Evolutionary conservation across 2,329 filamentous ascomycete genomes (phyloP).

Genomic region (Paraphoma sp.): DNA sequence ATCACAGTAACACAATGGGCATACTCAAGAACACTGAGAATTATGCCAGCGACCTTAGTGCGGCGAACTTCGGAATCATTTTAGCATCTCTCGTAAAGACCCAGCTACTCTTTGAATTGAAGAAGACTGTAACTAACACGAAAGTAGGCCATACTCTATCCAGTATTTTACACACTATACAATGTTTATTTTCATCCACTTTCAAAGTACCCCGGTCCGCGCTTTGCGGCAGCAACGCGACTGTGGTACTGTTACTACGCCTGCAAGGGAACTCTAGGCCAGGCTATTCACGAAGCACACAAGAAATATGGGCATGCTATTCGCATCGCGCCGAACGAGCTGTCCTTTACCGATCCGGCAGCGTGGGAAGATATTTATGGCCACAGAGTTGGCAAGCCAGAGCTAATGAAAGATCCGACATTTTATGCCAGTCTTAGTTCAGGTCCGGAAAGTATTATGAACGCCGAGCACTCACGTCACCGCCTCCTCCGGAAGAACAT

Average conservation of each 20-base stretch:
- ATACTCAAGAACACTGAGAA: no score
- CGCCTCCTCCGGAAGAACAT: slow-evolving; percentile 43
- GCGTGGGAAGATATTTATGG: slow-evolving; percentile 51
- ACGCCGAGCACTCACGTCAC: slow-evolving; percentile 43
- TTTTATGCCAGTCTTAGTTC: slow-evolving; percentile 43
- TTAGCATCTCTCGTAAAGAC: no score
- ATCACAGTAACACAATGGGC: no score
- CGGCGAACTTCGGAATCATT: no score
- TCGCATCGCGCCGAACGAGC: slow-evolving; percentile 45
- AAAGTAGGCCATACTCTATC: no score
- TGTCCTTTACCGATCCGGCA: slow-evolving; percentile 46
- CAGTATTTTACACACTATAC: slow-evolving; percentile 23
- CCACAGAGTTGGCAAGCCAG: slow-evolving; percentile 22
- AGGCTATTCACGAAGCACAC: slow-evolving; percentile 39
- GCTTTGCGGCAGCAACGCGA: slow-evolving; percentile 31
- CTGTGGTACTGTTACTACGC: slow-evolving; percentile 27
- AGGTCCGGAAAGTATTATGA: slow-evolving; percentile 34
- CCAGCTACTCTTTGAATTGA: no score
- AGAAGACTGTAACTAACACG: no score
- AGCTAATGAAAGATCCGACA: slow-evolving; percentile 38
- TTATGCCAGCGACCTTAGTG: no score
- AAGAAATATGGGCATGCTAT: slow-evolving; percentile 48
- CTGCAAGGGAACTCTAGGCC: slow-evolving; percentile 21
- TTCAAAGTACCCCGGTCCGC: slow-evolving; percentile 49
- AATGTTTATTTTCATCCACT: slow-evolving; percentile 50